phyloP scores from a whole-genome alignment of 257 asterid genomes.

The Nemophila menziesii region DNA sequence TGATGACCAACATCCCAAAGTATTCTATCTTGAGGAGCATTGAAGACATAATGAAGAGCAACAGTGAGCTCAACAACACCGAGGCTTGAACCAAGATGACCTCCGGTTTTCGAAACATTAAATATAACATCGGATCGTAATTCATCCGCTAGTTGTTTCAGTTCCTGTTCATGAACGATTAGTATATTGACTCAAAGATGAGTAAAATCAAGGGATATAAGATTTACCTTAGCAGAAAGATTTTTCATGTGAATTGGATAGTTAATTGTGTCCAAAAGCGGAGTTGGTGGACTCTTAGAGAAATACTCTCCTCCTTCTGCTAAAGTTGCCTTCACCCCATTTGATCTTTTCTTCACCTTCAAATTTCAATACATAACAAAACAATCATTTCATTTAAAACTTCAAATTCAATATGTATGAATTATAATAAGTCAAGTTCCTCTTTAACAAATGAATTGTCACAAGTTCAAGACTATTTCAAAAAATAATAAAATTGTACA shows the following conservation, averaged over 20 bases:
- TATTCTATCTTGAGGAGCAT: slow-evolving; percentile 76
- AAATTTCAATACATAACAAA: slow-evolving; percentile 11
- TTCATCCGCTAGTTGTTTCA: slow-evolving; percentile 86
- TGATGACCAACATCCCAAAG: slow-evolving; percentile 99
- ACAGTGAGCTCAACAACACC: slow-evolving; percentile 96
- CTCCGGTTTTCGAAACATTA: slow-evolving; percentile 95
- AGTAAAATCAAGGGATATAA: too few species aligned
- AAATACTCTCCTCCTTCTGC: slow-evolving; percentile 71
- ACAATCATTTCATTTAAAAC: slow-evolving; percentile 19
- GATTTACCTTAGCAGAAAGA: slow-evolving; percentile 73
- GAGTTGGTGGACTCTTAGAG: slow-evolving; percentile 91
- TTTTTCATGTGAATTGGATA: slow-evolving; percentile 93
- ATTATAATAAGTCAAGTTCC: too few species aligned
- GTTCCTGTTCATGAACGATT: slow-evolving; percentile 44
- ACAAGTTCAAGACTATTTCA: too few species aligned
- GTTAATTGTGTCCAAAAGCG: slow-evolving; percentile 82
- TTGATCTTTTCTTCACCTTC: slow-evolving; percentile 41
- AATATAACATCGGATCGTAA: slow-evolving; percentile 82
- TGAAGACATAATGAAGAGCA: slow-evolving; percentile 89
- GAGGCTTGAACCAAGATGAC: slow-evolving; percentile 94
- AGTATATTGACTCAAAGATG: not conserved
- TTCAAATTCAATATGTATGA: too few species aligned
- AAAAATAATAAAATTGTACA: too few species aligned
- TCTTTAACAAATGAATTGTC: too few species aligned
- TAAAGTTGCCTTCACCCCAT: slow-evolving; percentile 50